phyloP scores from a whole-genome alignment of 192 early-diverging fungal genomes.

The Coemansia sp. region DNA sequence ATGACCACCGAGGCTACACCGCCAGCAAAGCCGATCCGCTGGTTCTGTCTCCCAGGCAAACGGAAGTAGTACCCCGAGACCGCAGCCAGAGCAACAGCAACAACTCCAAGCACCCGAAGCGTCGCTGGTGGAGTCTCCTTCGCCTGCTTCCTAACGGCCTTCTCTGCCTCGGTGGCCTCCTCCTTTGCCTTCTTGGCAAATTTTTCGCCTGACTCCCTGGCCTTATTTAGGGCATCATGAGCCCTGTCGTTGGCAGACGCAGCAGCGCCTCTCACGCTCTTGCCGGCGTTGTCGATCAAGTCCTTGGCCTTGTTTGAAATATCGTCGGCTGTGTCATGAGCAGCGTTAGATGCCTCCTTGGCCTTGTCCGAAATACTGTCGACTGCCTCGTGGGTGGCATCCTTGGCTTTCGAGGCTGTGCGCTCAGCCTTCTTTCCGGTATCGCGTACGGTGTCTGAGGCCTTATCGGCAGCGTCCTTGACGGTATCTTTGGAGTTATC shows the following conservation, averaged over 20 bases:
- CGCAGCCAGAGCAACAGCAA: conserved; percentile 44
- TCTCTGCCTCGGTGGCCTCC: conserved; percentile 49
- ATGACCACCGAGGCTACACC: too few relatives aligned
- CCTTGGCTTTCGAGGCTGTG: not conserved
- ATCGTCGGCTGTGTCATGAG: conserved; percentile 25
- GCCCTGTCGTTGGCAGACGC: conserved; percentile 41
- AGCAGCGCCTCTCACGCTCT: conserved; percentile 45
- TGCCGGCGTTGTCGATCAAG: conserved; percentile 41
- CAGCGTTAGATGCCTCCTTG: conserved; percentile 23
- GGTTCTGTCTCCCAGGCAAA: conserved; percentile 52
- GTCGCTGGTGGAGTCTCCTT: conserved; percentile 33
- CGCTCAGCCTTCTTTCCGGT: conserved; percentile 12
- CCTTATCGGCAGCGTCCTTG: conserved; percentile 18
- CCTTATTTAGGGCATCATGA: conserved; percentile 30
- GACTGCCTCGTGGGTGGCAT: conserved; percentile 14
- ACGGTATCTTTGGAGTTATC: conserved; percentile 11
- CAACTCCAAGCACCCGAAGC: conserved; percentile 31
- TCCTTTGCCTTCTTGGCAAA: conserved; percentile 41
- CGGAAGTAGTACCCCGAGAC: conserved; percentile 52
- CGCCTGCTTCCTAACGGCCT: conserved; percentile 36
- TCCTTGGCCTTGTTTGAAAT: conserved; percentile 35
- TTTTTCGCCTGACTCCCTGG: conserved; percentile 42
- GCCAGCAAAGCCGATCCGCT: conserved; percentile 47
- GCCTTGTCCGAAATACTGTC: conserved; percentile 18
- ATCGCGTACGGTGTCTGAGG: conserved; percentile 9